Conservation (phyloP, 768 basidiomycete genomes). For the Cubamyces lactineus region DNA sequence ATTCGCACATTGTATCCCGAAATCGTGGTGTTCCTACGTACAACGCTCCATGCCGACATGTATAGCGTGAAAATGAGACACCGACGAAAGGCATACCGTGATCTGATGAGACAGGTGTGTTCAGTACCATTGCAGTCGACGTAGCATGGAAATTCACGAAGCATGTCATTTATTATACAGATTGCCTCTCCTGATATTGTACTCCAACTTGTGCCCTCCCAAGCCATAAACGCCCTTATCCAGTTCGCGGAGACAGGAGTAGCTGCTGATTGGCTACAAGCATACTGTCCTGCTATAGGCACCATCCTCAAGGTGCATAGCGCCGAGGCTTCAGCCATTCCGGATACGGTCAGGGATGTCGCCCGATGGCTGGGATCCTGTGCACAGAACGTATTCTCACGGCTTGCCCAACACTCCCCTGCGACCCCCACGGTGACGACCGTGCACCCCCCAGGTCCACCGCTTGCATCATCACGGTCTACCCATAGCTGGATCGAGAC, state of each 20-base stretch:
- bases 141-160: too few species aligned
- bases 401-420: background rate
- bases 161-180: background rate
- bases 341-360: background rate
- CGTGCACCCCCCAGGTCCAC: too few species aligned
- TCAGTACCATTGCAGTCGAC: background rate
- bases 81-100: background rate
- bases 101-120: background rate
- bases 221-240: background rate
- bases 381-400: background rate
- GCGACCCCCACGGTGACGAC: background rate
- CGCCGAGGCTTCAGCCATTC: background rate
- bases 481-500: constrained; percentile 22
- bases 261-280: background rate
- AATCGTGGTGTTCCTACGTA: background rate
- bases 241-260: background rate
- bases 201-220: constrained; percentile 16
- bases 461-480: too few species aligned
- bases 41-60: background rate
- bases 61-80: background rate
- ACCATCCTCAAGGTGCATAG: background rate
- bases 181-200: constrained; percentile 20
- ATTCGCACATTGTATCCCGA: background rate
- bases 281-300: background rate
- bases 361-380: background rate